Evolutionary conservation across 805 yeast species (phyloP).

Genomic region (Millerago galiae): DNA sequence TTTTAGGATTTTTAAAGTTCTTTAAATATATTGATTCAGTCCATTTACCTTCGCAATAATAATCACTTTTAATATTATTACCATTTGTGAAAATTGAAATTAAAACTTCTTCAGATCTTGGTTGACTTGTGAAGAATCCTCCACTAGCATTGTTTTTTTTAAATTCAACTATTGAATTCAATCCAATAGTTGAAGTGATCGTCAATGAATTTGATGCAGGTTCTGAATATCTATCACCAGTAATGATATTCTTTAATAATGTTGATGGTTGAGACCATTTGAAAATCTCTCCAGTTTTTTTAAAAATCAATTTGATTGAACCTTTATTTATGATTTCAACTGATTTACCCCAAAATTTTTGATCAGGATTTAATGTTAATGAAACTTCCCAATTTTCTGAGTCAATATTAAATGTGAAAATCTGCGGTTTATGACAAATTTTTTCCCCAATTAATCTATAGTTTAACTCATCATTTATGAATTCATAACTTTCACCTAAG

Average conservation of each 20-base stretch:
- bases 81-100: slow-evolving; percentile 27
- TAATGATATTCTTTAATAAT: slow-evolving; percentile 76
- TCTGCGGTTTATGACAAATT: slow-evolving; percentile 80
- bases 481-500: slow-evolving; percentile 88
- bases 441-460: slow-evolving; percentile 76
- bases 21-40: slow-evolving; percentile 52
- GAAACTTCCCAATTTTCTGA: slow-evolving; percentile 62
- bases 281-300: slow-evolving; percentile 57
- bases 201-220: slow-evolving; percentile 61
- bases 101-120: slow-evolving; percentile 64
- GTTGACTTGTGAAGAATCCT: slow-evolving; percentile 72
- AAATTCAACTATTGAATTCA: slow-evolving; percentile 64
- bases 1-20: slow-evolving; percentile 13
- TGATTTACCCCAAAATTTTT: slow-evolving; percentile 93
- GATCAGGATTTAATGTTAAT: slow-evolving; percentile 66
- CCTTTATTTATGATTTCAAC: slow-evolving; percentile 81
- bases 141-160: slow-evolving; percentile 43
- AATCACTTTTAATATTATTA: slow-evolving; percentile 13
- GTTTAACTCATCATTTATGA: slow-evolving; percentile 78
- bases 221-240: slow-evolving; percentile 92
- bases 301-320: slow-evolving; percentile 47
- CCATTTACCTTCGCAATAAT: slow-evolving; percentile 66
- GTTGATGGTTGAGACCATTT: slow-evolving; percentile 83
- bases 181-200: slow-evolving; percentile 62
- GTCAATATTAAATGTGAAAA: slow-evolving; percentile 78